Evolutionary conservation across 2,329 filamentous ascomycete genomes (phyloP), one percentile per base, ranked within the genome.

Genomic region (Fusarium sp.): DNA sequence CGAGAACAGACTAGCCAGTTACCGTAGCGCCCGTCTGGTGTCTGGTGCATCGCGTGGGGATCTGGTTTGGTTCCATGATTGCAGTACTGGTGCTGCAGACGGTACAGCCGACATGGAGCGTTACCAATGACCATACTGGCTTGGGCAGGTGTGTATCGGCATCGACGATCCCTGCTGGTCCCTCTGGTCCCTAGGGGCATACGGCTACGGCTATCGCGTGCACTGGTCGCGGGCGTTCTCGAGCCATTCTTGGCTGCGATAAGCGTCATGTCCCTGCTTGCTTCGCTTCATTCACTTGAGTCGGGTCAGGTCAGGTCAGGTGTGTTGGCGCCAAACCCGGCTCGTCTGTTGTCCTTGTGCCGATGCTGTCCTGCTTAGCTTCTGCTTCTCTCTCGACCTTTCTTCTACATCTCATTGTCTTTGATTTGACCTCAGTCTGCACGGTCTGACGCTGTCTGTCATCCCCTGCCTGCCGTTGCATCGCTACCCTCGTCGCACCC

Each of bases 231-330:
- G 57, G 62, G 39, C 62, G 41, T 66, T 73, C 43, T 70, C 67
- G 52, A 58, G 61, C 63, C 61, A 63, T 74, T 59, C 71, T 65
- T 70, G 61, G 65, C 59, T 71, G 48, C 73, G 76, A 77, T 78
- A 78, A 78, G 76, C 76, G 76, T 75, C 76, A 78, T 72, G 66
- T 68, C 68, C 54, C 68, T 75, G 48, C 45, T 50, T 27, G 23
- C 41, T 45, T 48, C 37, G 23, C 43, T 50, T 50, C 41, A 23
- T 20, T 45, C 45, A 50, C 45, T 30, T 27, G 43, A 50, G 45
- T 50, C 45, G 25, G 16, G 14, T 18, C 5, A 8, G 35, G 35
- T 37, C 35, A 37, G 35, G 35, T 37, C 35, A 37, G 35, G 35
- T 37, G 45, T n/a, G 27, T 32, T 32, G 48, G 18, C 57, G 64